Evolutionary conservation across 2,329 filamentous ascomycete genomes (phyloP).

Genomic region (Geosmithia morbida): DNA sequence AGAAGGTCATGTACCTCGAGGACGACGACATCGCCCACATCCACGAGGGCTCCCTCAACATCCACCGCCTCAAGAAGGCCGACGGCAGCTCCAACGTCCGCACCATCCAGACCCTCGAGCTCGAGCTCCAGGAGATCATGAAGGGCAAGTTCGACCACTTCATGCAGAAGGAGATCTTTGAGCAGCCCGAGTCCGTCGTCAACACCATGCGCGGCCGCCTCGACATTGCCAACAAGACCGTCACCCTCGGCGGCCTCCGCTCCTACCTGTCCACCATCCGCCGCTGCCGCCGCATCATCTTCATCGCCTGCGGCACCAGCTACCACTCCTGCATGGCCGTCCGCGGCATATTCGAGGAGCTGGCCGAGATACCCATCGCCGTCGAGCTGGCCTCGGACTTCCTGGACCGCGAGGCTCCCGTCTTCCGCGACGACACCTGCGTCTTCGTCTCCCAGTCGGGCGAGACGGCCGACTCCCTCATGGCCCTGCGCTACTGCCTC

Average conservation of each 20-base stretch:
- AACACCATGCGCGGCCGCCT: conserved; percentile 99
- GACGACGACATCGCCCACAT: conserved; percentile 99
- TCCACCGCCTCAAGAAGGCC: conserved; percentile 93
- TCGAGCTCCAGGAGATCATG: conserved; percentile 99
- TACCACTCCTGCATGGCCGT: conserved; percentile 99
- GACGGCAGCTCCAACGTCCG: conserved; percentile 95
- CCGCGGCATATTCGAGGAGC: conserved; percentile 91
- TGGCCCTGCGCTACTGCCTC: conserved; percentile 95
- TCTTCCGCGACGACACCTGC: conserved; percentile 98
- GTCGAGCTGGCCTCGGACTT: conserved; percentile 98
- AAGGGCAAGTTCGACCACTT: conserved; percentile 99
- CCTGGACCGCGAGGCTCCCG: conserved; percentile 87
- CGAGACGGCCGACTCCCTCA: conserved; percentile 93
- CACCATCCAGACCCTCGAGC: conserved; percentile 95
- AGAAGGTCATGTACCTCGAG: conserved; percentile 99
- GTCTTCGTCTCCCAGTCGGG: conserved; percentile 98
- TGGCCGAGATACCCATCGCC: conserved; percentile 93
- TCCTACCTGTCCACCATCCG: conserved; percentile 96
- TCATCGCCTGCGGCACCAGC: conserved; percentile 96
- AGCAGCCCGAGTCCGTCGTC: conserved; percentile 97
- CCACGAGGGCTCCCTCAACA: conserved; percentile 97
- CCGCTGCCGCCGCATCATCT: conserved; percentile 92
- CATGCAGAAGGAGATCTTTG: conserved; percentile 99
- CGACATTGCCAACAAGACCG: conserved; percentile 82
- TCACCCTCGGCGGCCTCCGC: conserved; percentile 88